These are phyloP conservation scores for Penicillium desertorum DNA, from an alignment of 495 filamentous ascomycete genomes.

Conservation along the genomic window DNA sequence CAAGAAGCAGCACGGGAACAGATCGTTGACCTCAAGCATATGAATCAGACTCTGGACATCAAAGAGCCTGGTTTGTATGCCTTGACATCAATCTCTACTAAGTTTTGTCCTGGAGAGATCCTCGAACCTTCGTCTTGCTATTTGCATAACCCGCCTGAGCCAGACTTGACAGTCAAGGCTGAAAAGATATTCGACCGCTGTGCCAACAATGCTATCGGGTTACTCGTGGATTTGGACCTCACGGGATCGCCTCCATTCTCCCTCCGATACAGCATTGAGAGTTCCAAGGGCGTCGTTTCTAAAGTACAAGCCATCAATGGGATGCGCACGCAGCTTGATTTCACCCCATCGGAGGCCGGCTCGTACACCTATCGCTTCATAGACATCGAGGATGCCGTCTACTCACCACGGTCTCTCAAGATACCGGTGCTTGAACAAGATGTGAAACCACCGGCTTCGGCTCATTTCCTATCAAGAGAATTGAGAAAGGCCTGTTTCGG, in stretches of 20 bases:
- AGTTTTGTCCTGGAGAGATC: conserved; percentile 82
- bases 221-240: conserved; percentile 82
- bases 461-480: conserved; percentile 58
- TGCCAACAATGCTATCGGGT: conserved; percentile 85
- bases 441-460: conserved; percentile 87
- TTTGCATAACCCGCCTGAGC: conserved; percentile 86
- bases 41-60: conserved; percentile 52
- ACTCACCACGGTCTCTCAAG: conserved; percentile 53
- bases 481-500: conserved; percentile 73
- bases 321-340: conserved; percentile 73
- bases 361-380: conserved; percentile 84
- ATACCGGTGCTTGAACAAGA: conserved; percentile 72
- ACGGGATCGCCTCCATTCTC: conserved; percentile 87
- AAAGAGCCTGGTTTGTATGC: conserved; percentile 82
- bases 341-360: conserved; percentile 79
- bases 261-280: conserved; percentile 68
- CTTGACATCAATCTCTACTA: conserved; percentile 70
- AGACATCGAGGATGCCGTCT: conserved; percentile 76
- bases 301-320: conserved; percentile 56
- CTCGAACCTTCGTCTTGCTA: conserved; percentile 89
- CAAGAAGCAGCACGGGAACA: conserved; percentile 55
- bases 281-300: conserved; percentile 54
- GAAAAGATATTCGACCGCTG: conserved; percentile 92
- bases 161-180: conserved; percentile 65
- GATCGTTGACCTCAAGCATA: conserved; percentile 37